Conservation (phyloP, 2,329 filamentous ascomycete genomes). For the Trichoderma gracile region DNA sequence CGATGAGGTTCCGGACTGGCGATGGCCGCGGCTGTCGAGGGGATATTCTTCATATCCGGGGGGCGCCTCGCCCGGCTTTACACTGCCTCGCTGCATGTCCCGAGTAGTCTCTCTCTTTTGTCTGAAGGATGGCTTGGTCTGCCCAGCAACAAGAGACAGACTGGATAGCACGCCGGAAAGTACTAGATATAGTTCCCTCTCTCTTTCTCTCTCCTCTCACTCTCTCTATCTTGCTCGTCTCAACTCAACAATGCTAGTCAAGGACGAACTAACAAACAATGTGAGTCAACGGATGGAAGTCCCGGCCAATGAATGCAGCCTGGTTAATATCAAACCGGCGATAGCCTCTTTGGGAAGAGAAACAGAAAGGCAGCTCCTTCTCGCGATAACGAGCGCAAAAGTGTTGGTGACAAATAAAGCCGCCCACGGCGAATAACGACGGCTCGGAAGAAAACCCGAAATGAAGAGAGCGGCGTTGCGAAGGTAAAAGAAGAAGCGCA, state of each 20-base stretch:
- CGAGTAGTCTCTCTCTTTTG: neutral
- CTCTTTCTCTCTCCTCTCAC: neutral
- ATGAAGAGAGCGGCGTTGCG: neutral
- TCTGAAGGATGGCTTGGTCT: neutral
- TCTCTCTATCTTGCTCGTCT: neutral
- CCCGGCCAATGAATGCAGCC: constrained; percentile 6
- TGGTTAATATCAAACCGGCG: constrained; percentile 14
- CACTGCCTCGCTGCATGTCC: constrained; percentile 6
- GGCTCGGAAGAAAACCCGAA: neutral
- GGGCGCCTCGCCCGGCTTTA: constrained; percentile 33
- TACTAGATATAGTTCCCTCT: neutral
- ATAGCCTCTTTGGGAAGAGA: constrained; percentile 17
- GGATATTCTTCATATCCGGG: constrained; percentile 36
- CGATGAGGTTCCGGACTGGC: constrained; percentile 32
- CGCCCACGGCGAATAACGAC: neutral
- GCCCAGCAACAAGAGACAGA: neutral
- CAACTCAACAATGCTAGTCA: neutral
- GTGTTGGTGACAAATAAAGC: neutral
- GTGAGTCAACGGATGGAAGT: neutral
- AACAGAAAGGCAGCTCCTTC: neutral
- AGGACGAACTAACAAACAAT: neutral
- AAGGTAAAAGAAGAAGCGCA: neutral
- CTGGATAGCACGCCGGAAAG: neutral
- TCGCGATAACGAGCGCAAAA: constrained; percentile 13
- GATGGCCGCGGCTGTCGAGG: constrained; percentile 30